Evolutionary conservation across 208 protist species (phyloP), one percentile per base, ranked within the genome.

Genomic region (Acanthamoeba sp.): DNA sequence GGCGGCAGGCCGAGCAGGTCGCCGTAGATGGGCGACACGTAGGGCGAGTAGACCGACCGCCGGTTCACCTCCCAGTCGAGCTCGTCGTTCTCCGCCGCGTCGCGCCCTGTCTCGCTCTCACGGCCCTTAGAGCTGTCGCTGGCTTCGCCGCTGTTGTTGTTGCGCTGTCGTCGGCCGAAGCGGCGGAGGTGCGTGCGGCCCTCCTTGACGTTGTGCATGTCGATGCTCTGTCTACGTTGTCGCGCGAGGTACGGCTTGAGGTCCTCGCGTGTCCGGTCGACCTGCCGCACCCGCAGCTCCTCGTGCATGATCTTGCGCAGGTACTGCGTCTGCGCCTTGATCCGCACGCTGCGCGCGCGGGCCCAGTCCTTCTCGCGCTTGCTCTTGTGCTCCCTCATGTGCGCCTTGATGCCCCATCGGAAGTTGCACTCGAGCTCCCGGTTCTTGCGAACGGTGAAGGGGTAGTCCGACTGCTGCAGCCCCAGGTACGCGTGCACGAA

Each of bases 1-100:
- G 66, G 66, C 66, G 66, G 66, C 66, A 76, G 14, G 10, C 66
- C 66, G 22, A 76, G n/a, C 66, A 76, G 6, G 66, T 76, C 66
- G n/a, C 66, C 66, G 66, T 76, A 76, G 66, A 76, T 76, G 1
- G 66, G 66, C 32, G 66, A 76, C 66, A 76, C 66, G 36, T 76
- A 76, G 66, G 66, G 66, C 66, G 66, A 76, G 14, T 76, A 76
- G 66, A 76, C 22, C 66, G 66, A 76, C 22, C 14, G 14, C 55
- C 24, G 55, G 55, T 6, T 62, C 55, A 1, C 55, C 22, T 1
- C 55, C 0, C 55, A 62, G 14, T 29, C 55, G 14, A 62, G 24
- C 55, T 62, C 55, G 55, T 62, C 55, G 62, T 22, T 27, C 6
- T 16, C 48, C 16, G 48, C 48, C 48, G 48, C 48, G 48, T 16